phyloP scores from a whole-genome alignment of 495 filamentous ascomycete species.

The Usnea hakonensis region DNA sequence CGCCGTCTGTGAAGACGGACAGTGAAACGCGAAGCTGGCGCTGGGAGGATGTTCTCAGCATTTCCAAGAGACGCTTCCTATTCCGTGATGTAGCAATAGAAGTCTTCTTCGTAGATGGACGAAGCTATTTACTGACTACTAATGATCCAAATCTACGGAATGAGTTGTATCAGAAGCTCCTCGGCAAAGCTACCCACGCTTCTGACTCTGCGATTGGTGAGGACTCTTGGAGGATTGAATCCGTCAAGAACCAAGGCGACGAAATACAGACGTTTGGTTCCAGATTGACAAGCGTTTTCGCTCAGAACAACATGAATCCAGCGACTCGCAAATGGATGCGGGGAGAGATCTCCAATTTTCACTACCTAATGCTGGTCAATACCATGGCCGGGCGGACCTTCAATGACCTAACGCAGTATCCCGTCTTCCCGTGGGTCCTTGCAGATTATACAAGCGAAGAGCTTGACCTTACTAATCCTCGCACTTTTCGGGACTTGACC shows the following conservation, averaged over 20 bases:
- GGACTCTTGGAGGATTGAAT: conserved; percentile 83
- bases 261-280: conserved; percentile 74
- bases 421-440: conserved; percentile 95
- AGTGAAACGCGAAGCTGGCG: conserved; percentile 85
- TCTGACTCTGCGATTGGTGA: conserved; percentile 49
- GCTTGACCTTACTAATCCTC: conserved; percentile 74
- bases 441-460: conserved; percentile 97
- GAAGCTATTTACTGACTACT: conserved; percentile 85
- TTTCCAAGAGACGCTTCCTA: conserved; percentile 92
- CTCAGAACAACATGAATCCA: conserved; percentile 60
- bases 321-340: conserved; percentile 85
- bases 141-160: conserved; percentile 65
- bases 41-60: conserved; percentile 88
- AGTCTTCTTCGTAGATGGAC: conserved; percentile 92
- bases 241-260: conserved; percentile 74
- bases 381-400: conserved; percentile 95
- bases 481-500: conserved; percentile 80
- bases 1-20: conserved; percentile 46
- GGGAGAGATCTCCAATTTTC: conserved; percentile 96
- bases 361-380: conserved; percentile 97
- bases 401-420: conserved; percentile 96
- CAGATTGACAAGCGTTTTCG: conserved; percentile 93
- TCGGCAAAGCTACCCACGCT: conserved; percentile 70
- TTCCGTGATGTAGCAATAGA: conserved; percentile 94
- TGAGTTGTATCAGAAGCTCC: conserved; percentile 66